Conservation (phyloP, 2,329 filamentous ascomycete genomes). For the Ambrosiella cleistominuta region DNA sequence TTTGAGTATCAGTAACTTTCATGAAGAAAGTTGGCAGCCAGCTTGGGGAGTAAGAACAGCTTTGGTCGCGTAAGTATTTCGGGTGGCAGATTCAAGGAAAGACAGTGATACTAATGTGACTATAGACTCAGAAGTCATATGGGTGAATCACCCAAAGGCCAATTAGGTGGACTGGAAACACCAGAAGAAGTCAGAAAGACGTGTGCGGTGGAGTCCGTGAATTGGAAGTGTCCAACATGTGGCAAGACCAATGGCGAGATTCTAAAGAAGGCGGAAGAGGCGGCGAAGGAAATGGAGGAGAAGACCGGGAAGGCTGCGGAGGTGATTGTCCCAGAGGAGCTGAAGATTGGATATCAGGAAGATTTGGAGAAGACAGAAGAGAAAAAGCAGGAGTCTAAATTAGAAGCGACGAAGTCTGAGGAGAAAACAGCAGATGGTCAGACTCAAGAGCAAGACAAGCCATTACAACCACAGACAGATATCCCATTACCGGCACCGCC, state of each 20-base stretch:
- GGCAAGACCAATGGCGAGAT: slow-evolving; percentile 56
- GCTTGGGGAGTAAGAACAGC: slow-evolving; percentile 94
- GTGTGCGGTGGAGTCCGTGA: slow-evolving; percentile 48
- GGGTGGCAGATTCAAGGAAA: background rate
- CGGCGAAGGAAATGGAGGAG: slow-evolving; percentile 17
- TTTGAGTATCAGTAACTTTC: slow-evolving; percentile 79
- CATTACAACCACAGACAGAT: background rate
- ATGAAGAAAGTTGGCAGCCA: slow-evolving; percentile 97
- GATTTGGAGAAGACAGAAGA: slow-evolving; percentile 30
- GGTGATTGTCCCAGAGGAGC: slow-evolving; percentile 29
- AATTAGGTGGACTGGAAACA: slow-evolving; percentile 77
- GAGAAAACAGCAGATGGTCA: background rate
- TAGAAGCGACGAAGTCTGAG: slow-evolving; percentile 21
- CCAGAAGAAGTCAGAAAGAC: slow-evolving; percentile 46
- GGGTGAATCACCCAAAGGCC: slow-evolving; percentile 74
- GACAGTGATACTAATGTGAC: background rate
- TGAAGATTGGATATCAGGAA: slow-evolving; percentile 55
- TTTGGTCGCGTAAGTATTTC: slow-evolving; percentile 36
- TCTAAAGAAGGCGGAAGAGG: slow-evolving; percentile 34
- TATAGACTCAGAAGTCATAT: slow-evolving; percentile 63
- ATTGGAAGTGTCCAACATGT: slow-evolving; percentile 55
- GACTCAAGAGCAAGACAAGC: background rate
- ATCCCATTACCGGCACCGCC: background rate
- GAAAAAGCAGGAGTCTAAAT: slow-evolving; percentile 19
- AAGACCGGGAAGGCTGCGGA: slow-evolving; percentile 18